These are phyloP conservation scores for Stephania cephalantha DNA, from an alignment of 164 flowering plant genomes.

Conservation along the genomic window DNA sequence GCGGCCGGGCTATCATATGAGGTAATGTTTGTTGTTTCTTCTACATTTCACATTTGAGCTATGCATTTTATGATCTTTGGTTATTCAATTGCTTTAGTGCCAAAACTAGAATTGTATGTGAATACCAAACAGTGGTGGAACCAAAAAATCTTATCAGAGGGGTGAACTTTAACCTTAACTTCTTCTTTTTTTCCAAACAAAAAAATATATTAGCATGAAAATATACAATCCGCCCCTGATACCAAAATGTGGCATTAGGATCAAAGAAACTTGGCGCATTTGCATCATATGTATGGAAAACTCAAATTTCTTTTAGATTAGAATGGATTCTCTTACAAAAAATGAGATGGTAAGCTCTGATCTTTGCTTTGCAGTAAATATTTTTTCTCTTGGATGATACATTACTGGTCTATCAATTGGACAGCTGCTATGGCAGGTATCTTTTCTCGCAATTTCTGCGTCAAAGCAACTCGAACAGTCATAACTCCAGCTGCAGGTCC, in stretches of 20 bases:
- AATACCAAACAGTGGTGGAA: not conserved
- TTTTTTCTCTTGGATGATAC: not conserved
- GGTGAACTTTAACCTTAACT: too few relatives aligned
- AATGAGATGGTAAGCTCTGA: not conserved
- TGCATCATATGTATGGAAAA: too few relatives aligned
- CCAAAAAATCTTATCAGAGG: too few relatives aligned
- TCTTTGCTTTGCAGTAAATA: constrained; percentile 7
- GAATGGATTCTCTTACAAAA: too few relatives aligned
- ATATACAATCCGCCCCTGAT: not conserved
- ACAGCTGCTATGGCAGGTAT: constrained; percentile 81
- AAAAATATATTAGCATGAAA: too few relatives aligned
- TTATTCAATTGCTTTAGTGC: not conserved
- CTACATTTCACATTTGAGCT: not conserved
- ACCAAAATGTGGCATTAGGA: not conserved
- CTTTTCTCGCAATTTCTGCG: constrained; percentile 83
- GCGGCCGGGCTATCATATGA: not conserved
- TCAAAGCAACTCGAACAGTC: constrained; percentile 96
- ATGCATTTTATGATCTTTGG: not conserved
- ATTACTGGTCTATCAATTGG: constrained; percentile 33
- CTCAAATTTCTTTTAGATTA: not conserved
- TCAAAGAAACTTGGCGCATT: too few relatives aligned
- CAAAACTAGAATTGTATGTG: not conserved
- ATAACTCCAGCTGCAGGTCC: constrained; percentile 90
- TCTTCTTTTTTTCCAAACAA: too few relatives aligned
- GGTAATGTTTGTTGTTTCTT: constrained; percentile 4